These are phyloP conservation scores for Rhizophagus clarus DNA, from an alignment of 192 early-diverging fungal genomes.

Conservation along the genomic window DNA sequence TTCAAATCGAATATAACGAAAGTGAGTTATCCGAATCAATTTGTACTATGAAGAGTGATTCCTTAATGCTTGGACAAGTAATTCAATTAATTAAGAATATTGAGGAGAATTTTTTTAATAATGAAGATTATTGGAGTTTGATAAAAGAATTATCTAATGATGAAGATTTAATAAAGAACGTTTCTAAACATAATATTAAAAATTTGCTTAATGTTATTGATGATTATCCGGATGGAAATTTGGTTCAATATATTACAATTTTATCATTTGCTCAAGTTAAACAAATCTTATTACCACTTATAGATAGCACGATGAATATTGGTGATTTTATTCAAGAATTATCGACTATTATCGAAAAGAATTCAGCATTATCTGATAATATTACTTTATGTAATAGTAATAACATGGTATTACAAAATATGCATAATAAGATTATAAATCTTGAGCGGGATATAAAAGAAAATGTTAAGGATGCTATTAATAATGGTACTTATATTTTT, in stretches of 20 bases:
- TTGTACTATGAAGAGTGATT: not conserved
- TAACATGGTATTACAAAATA: constrained; percentile 12
- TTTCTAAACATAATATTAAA: constrained; percentile 18
- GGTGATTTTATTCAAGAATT: not conserved
- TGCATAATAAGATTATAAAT: not conserved
- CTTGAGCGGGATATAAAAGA: no score
- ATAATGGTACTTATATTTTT: constrained; percentile 25
- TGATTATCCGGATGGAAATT: constrained; percentile 26
- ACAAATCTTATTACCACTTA: constrained; percentile 14
- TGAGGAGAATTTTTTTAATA: not conserved
- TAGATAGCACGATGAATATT: not conserved
- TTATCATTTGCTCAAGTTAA: constrained; percentile 23
- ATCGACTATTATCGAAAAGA: not conserved
- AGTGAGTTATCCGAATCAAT: no score
- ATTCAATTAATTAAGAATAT: not conserved
- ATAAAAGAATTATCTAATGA: not conserved
- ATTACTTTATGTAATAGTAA: constrained; percentile 25
- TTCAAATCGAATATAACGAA: not conserved
- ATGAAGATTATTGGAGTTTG: not conserved
- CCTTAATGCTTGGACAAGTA: not conserved
- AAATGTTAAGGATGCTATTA: not conserved
- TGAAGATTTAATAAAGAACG: not conserved
- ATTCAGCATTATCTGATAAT: not conserved
- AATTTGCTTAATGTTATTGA: constrained; percentile 22
- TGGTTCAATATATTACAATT: constrained; percentile 21